A percentile compares a stretch with the other conserved stretches of the same genome.
Conservation (phyloP, 768 basidiomycete species). For the Tephrocybe sp. region DNA sequence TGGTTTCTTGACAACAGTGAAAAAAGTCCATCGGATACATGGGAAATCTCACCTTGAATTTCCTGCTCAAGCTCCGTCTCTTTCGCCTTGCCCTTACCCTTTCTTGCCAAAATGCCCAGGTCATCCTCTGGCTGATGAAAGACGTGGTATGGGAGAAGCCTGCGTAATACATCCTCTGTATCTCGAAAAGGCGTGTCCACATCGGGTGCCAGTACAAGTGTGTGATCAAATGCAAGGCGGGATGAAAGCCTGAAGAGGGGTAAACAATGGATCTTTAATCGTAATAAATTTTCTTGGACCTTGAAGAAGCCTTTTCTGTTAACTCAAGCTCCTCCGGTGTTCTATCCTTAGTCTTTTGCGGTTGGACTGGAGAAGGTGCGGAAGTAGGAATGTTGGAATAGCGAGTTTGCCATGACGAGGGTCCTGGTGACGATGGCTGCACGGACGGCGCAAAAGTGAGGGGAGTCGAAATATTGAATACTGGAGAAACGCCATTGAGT, state of each 20-base stretch:
- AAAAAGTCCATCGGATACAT: neutral
- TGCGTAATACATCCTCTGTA: constrained; percentile 58
- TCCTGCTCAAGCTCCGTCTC: constrained; percentile 41
- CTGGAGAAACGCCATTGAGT: constrained; percentile 14
- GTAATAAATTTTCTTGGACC: constrained; percentile 29
- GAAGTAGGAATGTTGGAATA: constrained; percentile 12
- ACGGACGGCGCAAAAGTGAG: constrained; percentile 22
- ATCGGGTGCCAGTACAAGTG: constrained; percentile 58
- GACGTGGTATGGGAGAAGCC: constrained; percentile 77
- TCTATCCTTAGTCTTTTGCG: constrained; percentile 31
- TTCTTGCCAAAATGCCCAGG: constrained; percentile 36
- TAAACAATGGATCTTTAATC: neutral
- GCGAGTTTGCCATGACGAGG: constrained; percentile 26
- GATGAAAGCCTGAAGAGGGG: constrained; percentile 44
- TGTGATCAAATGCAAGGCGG: constrained; percentile 62
- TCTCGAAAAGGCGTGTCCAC: constrained; percentile 68
- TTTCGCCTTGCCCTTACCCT: constrained; percentile 64
- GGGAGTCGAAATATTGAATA: constrained; percentile 19
- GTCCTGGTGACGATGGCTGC: constrained; percentile 22
- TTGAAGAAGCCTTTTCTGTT: constrained; percentile 42
- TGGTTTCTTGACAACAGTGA: constrained; percentile 49
- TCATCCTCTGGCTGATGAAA: constrained; percentile 76
- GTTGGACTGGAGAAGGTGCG: constrained; percentile 18
- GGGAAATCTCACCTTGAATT: constrained; percentile 42
- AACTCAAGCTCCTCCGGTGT: constrained; percentile 50